Evolutionary conservation across 805 yeast genomes (phyloP).

Genomic region (Candida berthetii): DNA sequence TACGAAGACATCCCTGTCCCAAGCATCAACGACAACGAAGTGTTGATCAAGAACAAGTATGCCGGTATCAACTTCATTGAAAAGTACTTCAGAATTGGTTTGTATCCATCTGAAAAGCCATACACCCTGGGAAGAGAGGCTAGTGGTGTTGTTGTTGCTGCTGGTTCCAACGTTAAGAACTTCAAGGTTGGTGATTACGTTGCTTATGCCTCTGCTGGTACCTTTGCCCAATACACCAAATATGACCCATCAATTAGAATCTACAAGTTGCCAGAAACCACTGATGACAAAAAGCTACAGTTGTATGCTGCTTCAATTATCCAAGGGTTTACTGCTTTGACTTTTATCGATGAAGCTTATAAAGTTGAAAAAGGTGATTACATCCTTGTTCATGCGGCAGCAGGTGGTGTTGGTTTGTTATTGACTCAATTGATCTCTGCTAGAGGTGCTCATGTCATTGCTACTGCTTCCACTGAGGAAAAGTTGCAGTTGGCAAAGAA

Average conservation of each 20-base stretch:
- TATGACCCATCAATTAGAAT: constrained; percentile 28
- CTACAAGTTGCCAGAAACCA: constrained; percentile 41
- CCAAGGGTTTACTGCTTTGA: constrained; percentile 77
- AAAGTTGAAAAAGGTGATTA: constrained; percentile 62
- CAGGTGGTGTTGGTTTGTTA: constrained; percentile 87
- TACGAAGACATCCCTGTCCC: constrained; percentile 58
- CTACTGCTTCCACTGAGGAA: constrained; percentile 72
- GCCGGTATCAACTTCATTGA: constrained; percentile 85
- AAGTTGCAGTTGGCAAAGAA: constrained; percentile 61
- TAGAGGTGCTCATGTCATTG: constrained; percentile 78
- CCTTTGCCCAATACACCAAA: constrained; percentile 75
- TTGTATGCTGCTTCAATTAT: constrained; percentile 54
- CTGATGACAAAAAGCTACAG: constrained; percentile 43
- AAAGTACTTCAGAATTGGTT: constrained; percentile 72
- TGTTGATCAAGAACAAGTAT: constrained; percentile 67
- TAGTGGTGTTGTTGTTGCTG: constrained; percentile 59
- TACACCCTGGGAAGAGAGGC: constrained; percentile 70
- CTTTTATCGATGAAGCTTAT: constrained; percentile 64
- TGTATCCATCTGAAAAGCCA: constrained; percentile 62
- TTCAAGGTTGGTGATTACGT: constrained; percentile 68
- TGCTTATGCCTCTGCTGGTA: constrained; percentile 41
- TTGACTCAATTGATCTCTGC: constrained; percentile 56
- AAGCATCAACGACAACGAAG: constrained; percentile 41
- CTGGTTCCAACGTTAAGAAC: constrained; percentile 50
- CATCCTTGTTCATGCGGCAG: constrained; percentile 84